These are phyloP conservation scores for Entelexis sorbosivorans DNA, from an alignment of 1,139 yeast species.

Conservation along the genomic window DNA sequence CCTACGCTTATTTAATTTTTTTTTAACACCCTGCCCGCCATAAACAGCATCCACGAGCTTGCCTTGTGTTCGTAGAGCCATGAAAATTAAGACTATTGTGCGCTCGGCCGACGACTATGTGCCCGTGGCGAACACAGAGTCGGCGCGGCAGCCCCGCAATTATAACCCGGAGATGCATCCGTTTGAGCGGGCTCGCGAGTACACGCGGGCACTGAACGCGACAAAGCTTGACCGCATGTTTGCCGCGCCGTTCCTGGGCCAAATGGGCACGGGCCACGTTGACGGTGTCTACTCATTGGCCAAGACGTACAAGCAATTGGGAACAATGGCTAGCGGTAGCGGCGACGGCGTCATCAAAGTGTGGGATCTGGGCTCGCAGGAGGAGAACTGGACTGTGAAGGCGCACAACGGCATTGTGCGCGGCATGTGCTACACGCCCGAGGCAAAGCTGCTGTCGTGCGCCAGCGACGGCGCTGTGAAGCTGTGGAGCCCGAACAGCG, in stretches of 20 bases:
- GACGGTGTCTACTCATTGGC: constrained; percentile 93
- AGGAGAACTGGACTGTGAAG: constrained; percentile 62
- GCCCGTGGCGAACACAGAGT: constrained; percentile 84
- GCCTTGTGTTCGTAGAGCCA: not conserved
- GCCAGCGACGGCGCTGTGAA: constrained; percentile 86
- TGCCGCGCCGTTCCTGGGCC: constrained; percentile 95
- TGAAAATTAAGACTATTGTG: constrained; percentile 82
- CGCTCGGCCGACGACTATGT: constrained; percentile 85
- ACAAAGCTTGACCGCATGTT: constrained; percentile 92
- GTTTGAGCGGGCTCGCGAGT: constrained; percentile 92
- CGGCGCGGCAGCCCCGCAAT: constrained; percentile 77
- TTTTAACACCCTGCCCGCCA: not conserved
- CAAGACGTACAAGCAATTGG: constrained; percentile 57
- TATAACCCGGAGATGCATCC: constrained; percentile 93
- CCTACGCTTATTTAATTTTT: constrained; percentile 5
- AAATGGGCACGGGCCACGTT: constrained; percentile 85
- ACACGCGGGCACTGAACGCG: constrained; percentile 87
- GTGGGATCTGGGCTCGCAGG: constrained; percentile 74
- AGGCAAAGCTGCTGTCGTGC: constrained; percentile 61
- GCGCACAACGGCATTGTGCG: constrained; percentile 89
- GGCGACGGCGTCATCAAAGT: constrained; percentile 93
- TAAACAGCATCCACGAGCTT: not conserved
- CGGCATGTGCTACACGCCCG: constrained; percentile 73
- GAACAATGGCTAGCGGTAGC: constrained; percentile 76
- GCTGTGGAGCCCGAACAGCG: constrained; percentile 50